These are phyloP conservation scores for Penicillium sp. DNA, from an alignment of 2,329 filamentous ascomycete species.

Conservation along the genomic window DNA sequence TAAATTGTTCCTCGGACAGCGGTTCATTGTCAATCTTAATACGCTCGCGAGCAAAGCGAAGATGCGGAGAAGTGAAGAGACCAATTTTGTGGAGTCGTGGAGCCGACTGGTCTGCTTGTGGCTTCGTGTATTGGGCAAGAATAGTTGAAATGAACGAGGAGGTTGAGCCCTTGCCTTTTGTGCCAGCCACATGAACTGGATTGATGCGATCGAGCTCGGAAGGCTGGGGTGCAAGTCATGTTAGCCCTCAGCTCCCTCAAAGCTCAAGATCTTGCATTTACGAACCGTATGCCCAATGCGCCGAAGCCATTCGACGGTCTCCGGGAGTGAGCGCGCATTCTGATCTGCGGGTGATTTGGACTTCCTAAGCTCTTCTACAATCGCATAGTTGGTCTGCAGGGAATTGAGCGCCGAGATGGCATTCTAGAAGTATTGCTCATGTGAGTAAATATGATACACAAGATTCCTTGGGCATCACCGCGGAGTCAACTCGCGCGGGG, in stretches of 20 bases:
- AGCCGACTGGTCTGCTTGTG: slow-evolving; percentile 22
- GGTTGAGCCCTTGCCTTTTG: slow-evolving; percentile 90
- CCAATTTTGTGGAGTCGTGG: slow-evolving; percentile 59
- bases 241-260: slow-evolving; percentile 1
- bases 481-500: background rate
- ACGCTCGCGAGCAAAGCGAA: slow-evolving; percentile 78
- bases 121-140: slow-evolving; percentile 59
- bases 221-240: slow-evolving; percentile 45
- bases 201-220: slow-evolving; percentile 60
- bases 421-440: slow-evolving; percentile 44
- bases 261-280: slow-evolving; percentile 1
- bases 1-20: slow-evolving; percentile 66
- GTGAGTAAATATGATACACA: slow-evolving; percentile 12
- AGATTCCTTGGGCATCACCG: background rate
- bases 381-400: slow-evolving; percentile 74
- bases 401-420: slow-evolving; percentile 73
- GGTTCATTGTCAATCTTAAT: slow-evolving; percentile 76
- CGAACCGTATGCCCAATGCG: slow-evolving; percentile 73
- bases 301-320: slow-evolving; percentile 75
- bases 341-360: slow-evolving; percentile 62
- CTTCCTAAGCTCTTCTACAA: slow-evolving; percentile 73
- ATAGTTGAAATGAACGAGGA: slow-evolving; percentile 81
- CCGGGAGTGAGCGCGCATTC: slow-evolving; percentile 74
- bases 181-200: slow-evolving; percentile 82
- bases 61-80: slow-evolving; percentile 81